phyloP scores from a whole-genome alignment of 2,329 filamentous ascomycete genomes.

The Ophiosphaerella korrae region DNA sequence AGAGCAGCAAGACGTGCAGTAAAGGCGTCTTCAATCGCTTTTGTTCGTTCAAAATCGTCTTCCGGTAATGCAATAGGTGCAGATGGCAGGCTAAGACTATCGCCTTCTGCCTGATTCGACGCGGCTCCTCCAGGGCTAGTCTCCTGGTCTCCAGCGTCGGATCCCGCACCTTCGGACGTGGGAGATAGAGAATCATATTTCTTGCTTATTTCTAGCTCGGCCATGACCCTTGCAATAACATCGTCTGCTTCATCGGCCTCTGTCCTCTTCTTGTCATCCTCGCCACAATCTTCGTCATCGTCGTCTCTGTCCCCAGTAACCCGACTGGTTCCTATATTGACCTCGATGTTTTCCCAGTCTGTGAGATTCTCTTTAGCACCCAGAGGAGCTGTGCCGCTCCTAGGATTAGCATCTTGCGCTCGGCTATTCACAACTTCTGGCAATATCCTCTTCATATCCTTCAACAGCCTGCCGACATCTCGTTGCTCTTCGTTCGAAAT shows the following conservation, averaged over 20 bases:
- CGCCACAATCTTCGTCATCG: slow-evolving; percentile 22
- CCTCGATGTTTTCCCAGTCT: slow-evolving; percentile 42
- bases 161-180: slow-evolving; percentile 20
- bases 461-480: slow-evolving; percentile 48
- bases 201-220: slow-evolving; percentile 52
- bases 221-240: slow-evolving; percentile 53
- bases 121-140: neutral
- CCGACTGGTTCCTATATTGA: slow-evolving; percentile 32
- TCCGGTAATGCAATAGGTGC: slow-evolving; percentile 46
- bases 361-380: slow-evolving; percentile 22
- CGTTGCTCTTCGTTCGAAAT: slow-evolving; percentile 48
- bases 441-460: slow-evolving; percentile 49
- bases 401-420: slow-evolving; percentile 5
- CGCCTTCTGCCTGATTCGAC: slow-evolving; percentile 8
- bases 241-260: slow-evolving; percentile 52
- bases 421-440: slow-evolving; percentile 36
- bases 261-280: slow-evolving; percentile 28
- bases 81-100: slow-evolving; percentile 48
- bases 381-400: slow-evolving; percentile 3
- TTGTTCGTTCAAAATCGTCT: slow-evolving; percentile 32
- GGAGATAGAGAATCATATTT: slow-evolving; percentile 43
- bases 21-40: slow-evolving; percentile 52
- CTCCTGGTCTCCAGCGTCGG: slow-evolving; percentile 7
- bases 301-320: slow-evolving; percentile 26
- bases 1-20: slow-evolving; percentile 54